These are phyloP conservation scores for Lentinula novae-zelandiae DNA, from an alignment of 1,284 basidiomycete genomes.

Conservation along the genomic window DNA sequence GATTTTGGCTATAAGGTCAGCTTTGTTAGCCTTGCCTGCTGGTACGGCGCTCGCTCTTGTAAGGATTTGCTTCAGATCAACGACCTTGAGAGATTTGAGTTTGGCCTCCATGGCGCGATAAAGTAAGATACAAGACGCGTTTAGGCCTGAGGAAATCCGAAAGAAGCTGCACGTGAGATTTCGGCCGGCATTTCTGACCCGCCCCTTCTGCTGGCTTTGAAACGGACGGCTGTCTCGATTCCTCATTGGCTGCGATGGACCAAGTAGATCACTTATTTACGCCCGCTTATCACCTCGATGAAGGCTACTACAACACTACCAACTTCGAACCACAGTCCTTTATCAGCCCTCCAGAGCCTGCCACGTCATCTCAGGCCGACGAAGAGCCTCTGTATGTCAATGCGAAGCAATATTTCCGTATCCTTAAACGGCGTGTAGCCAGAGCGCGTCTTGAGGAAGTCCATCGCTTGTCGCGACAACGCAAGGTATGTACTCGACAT, in stretches of 20 bases:
- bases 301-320: slow-evolving; percentile 26
- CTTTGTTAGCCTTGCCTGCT: slow-evolving; percentile 58
- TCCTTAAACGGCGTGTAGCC: slow-evolving; percentile 88
- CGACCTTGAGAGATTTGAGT: slow-evolving; percentile 66
- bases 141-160: not conserved
- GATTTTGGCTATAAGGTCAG: slow-evolving; percentile 63
- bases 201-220: slow-evolving; percentile 2
- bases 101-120: slow-evolving; percentile 46
- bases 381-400: slow-evolving; percentile 97
- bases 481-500: slow-evolving; percentile 63
- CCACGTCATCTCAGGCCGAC: slow-evolving; percentile 48
- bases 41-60: slow-evolving; percentile 42
- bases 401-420: slow-evolving; percentile 96
- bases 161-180: slow-evolving; percentile 14
- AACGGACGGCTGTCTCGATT: not conserved
- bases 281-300: slow-evolving; percentile 50
- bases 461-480: slow-evolving; percentile 83
- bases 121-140: slow-evolving; percentile 15
- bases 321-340: slow-evolving; percentile 16
- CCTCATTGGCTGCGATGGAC: slow-evolving; percentile 28
- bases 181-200: slow-evolving; percentile 14
- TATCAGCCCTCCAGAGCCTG: slow-evolving; percentile 19
- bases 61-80: slow-evolving; percentile 65
- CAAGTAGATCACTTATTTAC: slow-evolving; percentile 60
- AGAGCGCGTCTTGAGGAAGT: slow-evolving; percentile 88